Evolutionary conservation across 2,329 filamentous ascomycete species (phyloP).

Genomic region (Aspergillus terreus): DNA sequence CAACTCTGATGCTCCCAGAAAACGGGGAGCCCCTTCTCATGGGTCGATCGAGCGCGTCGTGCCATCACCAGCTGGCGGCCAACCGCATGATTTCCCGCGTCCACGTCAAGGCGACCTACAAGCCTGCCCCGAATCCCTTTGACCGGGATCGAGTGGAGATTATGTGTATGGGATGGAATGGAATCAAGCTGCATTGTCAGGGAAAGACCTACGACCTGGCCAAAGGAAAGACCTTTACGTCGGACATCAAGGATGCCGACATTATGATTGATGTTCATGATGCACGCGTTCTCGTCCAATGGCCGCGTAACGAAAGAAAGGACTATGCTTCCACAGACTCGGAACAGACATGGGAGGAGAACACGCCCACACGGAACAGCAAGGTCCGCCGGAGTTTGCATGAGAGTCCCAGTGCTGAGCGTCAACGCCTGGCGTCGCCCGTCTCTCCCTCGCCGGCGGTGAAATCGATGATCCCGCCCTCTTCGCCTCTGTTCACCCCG

Average conservation of each 20-base stretch:
- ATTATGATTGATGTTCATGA: conserved; percentile 97
- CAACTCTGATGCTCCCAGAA: conserved; percentile 73
- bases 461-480: conserved; percentile 42
- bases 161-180: conserved; percentile 93
- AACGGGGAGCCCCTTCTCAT: conserved; percentile 80
- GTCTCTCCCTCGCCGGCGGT: conserved; percentile 66
- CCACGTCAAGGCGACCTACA: conserved; percentile 83
- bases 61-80: conserved; percentile 88
- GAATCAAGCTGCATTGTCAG: conserved; percentile 86
- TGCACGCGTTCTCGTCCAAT: conserved; percentile 80
- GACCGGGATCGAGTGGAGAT: conserved; percentile 79
- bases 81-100: conserved; percentile 91
- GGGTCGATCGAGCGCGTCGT: conserved; percentile 91
- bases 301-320: conserved; percentile 64
- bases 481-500: conserved; percentile 41
- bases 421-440: conserved; percentile 65
- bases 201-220: conserved; percentile 78
- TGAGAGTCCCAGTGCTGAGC: conserved; percentile 54
- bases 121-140: conserved; percentile 63
- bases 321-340: conserved; percentile 53
- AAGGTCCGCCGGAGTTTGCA: conserved; percentile 26
- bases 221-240: conserved; percentile 86
- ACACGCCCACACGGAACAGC: conserved; percentile 34
- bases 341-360: conserved; percentile 68
- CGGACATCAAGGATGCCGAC: conserved; percentile 79